Evolutionary conservation across 306 rosid species (phyloP).

Genomic region (Gleditsia sinensis): DNA sequence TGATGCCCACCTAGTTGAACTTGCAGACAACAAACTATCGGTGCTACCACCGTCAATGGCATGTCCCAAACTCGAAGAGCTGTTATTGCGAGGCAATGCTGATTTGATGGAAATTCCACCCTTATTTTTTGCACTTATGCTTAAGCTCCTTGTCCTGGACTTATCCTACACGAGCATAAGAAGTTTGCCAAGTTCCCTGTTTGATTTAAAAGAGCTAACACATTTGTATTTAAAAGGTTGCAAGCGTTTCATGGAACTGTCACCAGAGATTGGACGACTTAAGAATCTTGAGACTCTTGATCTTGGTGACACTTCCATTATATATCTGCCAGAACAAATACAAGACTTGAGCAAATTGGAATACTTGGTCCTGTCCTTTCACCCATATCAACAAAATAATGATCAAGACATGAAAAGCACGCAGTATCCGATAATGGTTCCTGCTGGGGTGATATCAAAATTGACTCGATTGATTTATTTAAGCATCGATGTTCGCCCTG

Average conservation of each 20-base stretch:
- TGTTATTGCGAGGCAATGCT: background rate
- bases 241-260: background rate
- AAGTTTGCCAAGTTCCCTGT: background rate
- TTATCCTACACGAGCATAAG: slow-evolving; percentile 9
- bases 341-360: background rate
- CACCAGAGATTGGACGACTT: background rate
- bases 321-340: background rate
- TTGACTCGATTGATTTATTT: background rate
- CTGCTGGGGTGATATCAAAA: background rate
- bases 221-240: background rate
- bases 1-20: background rate
- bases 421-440: background rate
- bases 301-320: background rate
- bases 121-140: background rate
- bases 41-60: background rate
- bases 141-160: background rate
- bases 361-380: background rate
- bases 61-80: background rate
- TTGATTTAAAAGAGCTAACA: background rate
- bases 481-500: slow-evolving; percentile 1
- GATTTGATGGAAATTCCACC: background rate
- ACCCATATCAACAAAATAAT: background rate
- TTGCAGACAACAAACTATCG: background rate
- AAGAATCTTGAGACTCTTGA: slow-evolving; percentile 1
- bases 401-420: no score